These are phyloP conservation scores for Helminthosporium solani DNA, from an alignment of 2,329 filamentous ascomycete species.

Conservation along the genomic window DNA sequence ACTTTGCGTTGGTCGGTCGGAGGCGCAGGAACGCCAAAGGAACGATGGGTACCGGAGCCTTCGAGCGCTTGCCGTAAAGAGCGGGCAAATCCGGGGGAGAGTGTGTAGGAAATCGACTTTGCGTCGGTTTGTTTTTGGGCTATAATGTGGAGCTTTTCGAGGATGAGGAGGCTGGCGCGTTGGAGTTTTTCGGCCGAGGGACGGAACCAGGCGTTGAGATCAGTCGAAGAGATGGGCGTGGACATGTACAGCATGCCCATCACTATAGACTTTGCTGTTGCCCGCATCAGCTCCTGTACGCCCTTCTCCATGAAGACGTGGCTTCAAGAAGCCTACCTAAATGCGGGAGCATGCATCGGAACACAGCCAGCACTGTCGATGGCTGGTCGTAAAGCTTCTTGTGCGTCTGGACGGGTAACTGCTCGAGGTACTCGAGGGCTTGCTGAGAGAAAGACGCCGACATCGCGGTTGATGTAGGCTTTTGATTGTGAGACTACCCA, in stretches of 20 bases:
- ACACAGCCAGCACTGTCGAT: conserved; percentile 91
- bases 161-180: conserved; percentile 77
- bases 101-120: conserved; percentile 68
- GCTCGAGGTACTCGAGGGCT: conserved; percentile 87
- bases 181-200: conserved; percentile 70
- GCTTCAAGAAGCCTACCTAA: conserved; percentile 58
- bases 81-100: conserved; percentile 78
- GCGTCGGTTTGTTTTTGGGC: conserved; percentile 51
- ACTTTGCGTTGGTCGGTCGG: conserved; percentile 64
- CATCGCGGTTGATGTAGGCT: conserved; percentile 49
- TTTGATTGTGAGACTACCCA: conserved; percentile 19
- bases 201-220: conserved; percentile 85
- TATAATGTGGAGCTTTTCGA: conserved; percentile 85
- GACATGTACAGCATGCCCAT: conserved; percentile 94
- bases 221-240: conserved; percentile 71
- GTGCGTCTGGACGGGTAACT: conserved; percentile 85
- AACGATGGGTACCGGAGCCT: conserved; percentile 79
- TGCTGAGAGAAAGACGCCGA: conserved; percentile 52
- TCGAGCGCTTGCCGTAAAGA: conserved; percentile 86
- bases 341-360: conserved; percentile 93
- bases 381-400: conserved; percentile 92
- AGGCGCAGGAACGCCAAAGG: conserved; percentile 83
- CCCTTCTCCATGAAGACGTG: neutral
- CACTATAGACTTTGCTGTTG: conserved; percentile 84
- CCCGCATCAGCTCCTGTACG: conserved; percentile 9